phyloP scores from a whole-genome alignment of 352 stramenopile species.

The Phytophthora crassamura region DNA sequence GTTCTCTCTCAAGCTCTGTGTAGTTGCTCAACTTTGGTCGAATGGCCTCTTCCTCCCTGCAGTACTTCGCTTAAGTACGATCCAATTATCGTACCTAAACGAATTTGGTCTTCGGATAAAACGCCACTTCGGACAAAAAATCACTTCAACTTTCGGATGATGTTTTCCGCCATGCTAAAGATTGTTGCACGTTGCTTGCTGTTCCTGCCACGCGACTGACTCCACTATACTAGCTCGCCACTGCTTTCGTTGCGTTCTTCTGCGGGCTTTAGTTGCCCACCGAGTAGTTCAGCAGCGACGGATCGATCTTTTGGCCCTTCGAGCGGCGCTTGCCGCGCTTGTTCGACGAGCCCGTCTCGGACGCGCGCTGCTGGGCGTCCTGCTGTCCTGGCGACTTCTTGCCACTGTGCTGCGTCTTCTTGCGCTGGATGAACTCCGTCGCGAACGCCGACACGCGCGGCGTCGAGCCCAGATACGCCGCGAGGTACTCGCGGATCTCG shows the following conservation, averaged over 20 bases:
- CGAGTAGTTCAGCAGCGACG: slow-evolving; percentile 78
- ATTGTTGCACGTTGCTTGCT: slow-evolving; percentile 14
- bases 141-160: slow-evolving; percentile 2
- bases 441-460: slow-evolving; percentile 97
- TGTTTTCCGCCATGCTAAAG: slow-evolving; percentile 22
- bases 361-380: slow-evolving; percentile 28
- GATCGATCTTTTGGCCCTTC: slow-evolving; percentile 79
- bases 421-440: slow-evolving; percentile 96
- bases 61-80: too few relatives aligned
- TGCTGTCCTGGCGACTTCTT: slow-evolving; percentile 50
- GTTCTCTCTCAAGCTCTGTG: slow-evolving; percentile 7
- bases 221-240: slow-evolving; percentile 24
- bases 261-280: slow-evolving; percentile 46
- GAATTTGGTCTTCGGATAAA: background rate
- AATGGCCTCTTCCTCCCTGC: slow-evolving; percentile 19
- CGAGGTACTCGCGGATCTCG: slow-evolving; percentile 97
- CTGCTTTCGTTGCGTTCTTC: slow-evolving; percentile 9
- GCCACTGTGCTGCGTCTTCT: slow-evolving; percentile 64
- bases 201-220: slow-evolving; percentile 30
- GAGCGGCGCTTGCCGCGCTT: slow-evolving; percentile 64
- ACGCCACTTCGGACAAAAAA: slow-evolving; percentile 8
- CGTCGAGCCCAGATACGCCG: slow-evolving; percentile 95
- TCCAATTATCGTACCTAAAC: slow-evolving; percentile 12
- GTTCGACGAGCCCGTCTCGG: slow-evolving; percentile 50
- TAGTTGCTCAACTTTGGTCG: slow-evolving; percentile 4